Evolutionary conservation across 768 basidiomycete species (phyloP), one percentile per base, ranked within the genome.

Genomic region (Panus rudis): DNA sequence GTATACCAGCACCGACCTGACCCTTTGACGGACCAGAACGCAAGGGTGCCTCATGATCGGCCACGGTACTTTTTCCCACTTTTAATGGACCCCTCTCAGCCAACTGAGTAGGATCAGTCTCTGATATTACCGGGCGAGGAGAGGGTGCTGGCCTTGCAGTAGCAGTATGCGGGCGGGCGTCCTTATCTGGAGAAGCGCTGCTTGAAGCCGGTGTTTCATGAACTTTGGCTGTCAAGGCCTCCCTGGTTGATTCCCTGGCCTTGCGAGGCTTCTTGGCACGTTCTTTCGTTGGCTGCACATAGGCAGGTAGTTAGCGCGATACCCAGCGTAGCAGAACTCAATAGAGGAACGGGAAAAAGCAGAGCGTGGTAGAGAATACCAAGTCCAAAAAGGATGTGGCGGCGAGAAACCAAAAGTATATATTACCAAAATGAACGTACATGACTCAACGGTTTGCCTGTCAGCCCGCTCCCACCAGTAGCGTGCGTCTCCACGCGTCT

Each of bases 371-470:
- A n/a, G 33, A 35, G n/a, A 35, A 35, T 35, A 43, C 20, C 38
- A 32, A 35, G 27, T 28, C 39, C 37, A 49, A 46, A 16, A 45
- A 45, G 50, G 24, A n/a, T n/a, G n/a, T n/a, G n/a, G n/a, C n/a
- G n/a, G n/a, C n/a, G n/a, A 26, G 32, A 44, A 23, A 53, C 47
- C 54, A 55, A 57, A 65, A 61, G 66, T 52, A 35, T 45, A 43
- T 50, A 64, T 68, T 69, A 78, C 79, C 81, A 70, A 71, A 79
- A 76, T 71, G 76, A 75, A 88, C 86, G 84, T 78, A 90, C 86
- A 79, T 90, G 86, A 65, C 76, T 80, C 70, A 88, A 64, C 53
- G 85, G 80, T 60, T 78, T 80, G 51, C 76, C 72, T 34, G 20
- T 23, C 35, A 19, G 49, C 63, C 32, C 34, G n/a, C 38, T 22